Conservation (phyloP, 805 yeast genomes). For the Starmerella asiatica region DNA sequence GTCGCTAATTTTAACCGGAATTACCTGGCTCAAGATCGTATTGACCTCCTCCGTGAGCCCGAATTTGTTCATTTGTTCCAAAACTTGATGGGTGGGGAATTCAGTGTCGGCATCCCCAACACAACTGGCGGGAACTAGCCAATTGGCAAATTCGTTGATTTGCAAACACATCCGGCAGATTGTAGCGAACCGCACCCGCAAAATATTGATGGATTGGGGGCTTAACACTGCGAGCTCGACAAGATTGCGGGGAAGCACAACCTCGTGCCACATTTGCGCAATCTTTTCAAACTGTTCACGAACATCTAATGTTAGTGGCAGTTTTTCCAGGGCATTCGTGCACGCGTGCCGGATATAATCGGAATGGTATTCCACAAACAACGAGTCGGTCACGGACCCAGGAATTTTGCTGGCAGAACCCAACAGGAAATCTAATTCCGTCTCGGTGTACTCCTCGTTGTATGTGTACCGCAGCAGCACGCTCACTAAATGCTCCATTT, state of each 20-base stretch:
- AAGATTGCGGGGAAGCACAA: not conserved
- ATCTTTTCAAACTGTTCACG: not conserved
- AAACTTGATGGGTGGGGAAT: too few species aligned
- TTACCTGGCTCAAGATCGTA: conserved; percentile 12
- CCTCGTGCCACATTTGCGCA: not conserved
- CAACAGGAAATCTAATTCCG: conserved; percentile 1
- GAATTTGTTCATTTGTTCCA: conserved; percentile 6
- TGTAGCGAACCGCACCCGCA: conserved; percentile 17
- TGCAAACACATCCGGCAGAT: conserved; percentile 16
- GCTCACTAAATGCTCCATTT: too few species aligned
- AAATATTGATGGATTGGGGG: not conserved
- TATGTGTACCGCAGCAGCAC: conserved; percentile 1
- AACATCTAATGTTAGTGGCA: not conserved
- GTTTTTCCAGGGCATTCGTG: not conserved
- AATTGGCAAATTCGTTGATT: conserved; percentile 2
- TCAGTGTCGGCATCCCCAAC: not conserved
- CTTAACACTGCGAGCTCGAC: not conserved
- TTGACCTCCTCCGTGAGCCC: conserved; percentile 21
- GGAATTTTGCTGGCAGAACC: not conserved
- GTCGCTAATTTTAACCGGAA: conserved; percentile 16
- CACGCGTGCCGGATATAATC: not conserved
- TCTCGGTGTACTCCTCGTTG: conserved; percentile 3
- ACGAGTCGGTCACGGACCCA: not conserved
- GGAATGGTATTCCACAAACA: conserved; percentile 3
- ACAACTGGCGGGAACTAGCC: conserved; percentile 1